Conservation (phyloP, 768 basidiomycete genomes). For the Leccinum obscurum region DNA sequence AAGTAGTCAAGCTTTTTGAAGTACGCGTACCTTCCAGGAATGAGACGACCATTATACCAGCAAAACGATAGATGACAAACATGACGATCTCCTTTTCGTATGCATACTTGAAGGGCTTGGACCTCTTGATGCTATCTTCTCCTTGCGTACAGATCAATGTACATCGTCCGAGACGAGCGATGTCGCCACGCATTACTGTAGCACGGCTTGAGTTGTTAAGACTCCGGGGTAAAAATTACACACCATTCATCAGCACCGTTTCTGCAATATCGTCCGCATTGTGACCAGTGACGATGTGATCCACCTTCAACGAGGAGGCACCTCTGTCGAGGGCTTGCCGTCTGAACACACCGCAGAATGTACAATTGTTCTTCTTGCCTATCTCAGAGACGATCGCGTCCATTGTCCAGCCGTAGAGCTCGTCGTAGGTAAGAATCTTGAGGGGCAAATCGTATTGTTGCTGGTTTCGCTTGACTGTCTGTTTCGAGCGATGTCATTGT, state of each 20-base stretch:
- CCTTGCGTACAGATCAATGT: slow-evolving; percentile 94
- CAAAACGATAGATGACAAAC: slow-evolving; percentile 42
- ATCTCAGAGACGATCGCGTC: slow-evolving; percentile 93
- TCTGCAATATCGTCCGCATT: slow-evolving; percentile 99
- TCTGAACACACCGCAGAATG: slow-evolving; percentile 97
- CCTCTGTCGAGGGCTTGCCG: slow-evolving; percentile 96
- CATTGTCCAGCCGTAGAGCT: slow-evolving; percentile 99
- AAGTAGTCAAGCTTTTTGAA: slow-evolving; percentile 99
- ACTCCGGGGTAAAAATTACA: slow-evolving; percentile 30
- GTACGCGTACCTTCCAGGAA: slow-evolving; percentile 82
- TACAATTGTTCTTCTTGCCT: slow-evolving; percentile 97
- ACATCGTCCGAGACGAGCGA: slow-evolving; percentile 90
- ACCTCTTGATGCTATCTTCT: slow-evolving; percentile 94
- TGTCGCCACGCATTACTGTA: slow-evolving; percentile 96
- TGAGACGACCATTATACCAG: slow-evolving; percentile 12
- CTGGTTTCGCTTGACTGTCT: slow-evolving; percentile 98
- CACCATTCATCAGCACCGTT: slow-evolving; percentile 98
- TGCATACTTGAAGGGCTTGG: slow-evolving; percentile 99
- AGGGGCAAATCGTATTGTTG: slow-evolving; percentile 93
- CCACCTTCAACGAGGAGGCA: slow-evolving; percentile 82
- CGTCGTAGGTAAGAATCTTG: slow-evolving; percentile 94
- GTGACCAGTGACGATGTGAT: slow-evolving; percentile 98
- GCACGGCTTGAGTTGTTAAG: not conserved
- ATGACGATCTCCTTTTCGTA: slow-evolving; percentile 99
- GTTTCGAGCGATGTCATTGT: slow-evolving; percentile 5